Base-by-base conservation (phyloP, 2,329 filamentous ascomycete genomes). In the Xylariomycetidae sp. region DNA sequence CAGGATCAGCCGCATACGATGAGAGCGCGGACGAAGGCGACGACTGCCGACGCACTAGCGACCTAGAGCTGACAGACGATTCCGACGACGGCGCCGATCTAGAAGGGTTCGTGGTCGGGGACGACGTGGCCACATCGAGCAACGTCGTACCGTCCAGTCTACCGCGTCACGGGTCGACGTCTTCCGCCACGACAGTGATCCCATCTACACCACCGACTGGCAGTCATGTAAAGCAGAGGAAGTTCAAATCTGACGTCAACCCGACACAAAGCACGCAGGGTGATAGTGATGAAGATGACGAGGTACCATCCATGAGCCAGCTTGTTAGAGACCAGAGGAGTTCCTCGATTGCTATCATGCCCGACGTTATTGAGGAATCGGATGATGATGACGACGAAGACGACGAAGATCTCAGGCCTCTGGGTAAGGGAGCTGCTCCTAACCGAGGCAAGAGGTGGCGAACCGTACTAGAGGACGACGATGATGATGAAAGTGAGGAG, bases 21-120 rank as follows among this genome's bases (percentile, higher is more conserved):
- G 55, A 58, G 37, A 57, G 54, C 30, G 55, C 55, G 7, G 54
- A 58, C 38, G 50, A 58, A 40, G 49, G 56, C 13, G 48, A 53
- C 31, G 51, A 59, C 39, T 62, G 59, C 31, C 47, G 53, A 5
- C 49, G 55, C 31, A 58, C 54, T 4, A 58, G 56, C 33, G 59
- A 62, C 34, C 37, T 62, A 6, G 59, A 61, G 26, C 36, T 58
- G 10, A 57, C 57, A 27, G 53, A 60, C 20, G 58, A 61, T 26
- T 60, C 51, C 3, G 55, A 58, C 30, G 42, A 43, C 31, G 55
- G 55, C 13, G 49, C 46, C 3, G 55, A 58, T 33, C 48, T 58
- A 3, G 53, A 39, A 11, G 53, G 27, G n/a, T 58, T 58, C 35
- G 42, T 58, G 14, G 55, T 57, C 6, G 54, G 46, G 17, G 53